Evolutionary conservation across 495 filamentous ascomycete genomes (phyloP), one percentile per base, ranked within the genome.

Genomic region (Hypoxylon fragiforme): DNA sequence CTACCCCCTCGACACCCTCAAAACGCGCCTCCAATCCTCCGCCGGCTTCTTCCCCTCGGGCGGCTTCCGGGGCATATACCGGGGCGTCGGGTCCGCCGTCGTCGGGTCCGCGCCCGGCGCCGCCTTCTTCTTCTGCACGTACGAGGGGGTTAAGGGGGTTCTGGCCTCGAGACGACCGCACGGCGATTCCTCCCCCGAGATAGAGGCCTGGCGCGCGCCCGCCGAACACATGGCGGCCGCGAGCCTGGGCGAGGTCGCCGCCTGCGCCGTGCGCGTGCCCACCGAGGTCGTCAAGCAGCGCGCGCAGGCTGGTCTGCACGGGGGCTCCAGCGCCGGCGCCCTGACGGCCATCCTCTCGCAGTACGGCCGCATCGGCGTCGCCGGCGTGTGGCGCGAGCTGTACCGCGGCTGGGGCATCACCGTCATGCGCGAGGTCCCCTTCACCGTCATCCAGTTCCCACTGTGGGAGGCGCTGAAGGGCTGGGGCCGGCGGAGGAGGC

Each of bases 211-310:
- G 66, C 48, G 44, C 2, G 39, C 37, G 11, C 35, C 66, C 26
- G 34, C 76, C 16, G 75, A 82, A 31, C 92, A 96, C 71, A 97
- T 95, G 81, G 60, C 87, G 1, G 91, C 94, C n/a, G 94, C 92
- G 7, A 88, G 81, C 9, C 66, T 91, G 22, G 95, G 95, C 21
- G 94, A 98, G 73, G 78, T 97, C 15, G 90, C 94, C 7, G 94
- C 94, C 0, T 98, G 94, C 71, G 84, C 90, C 4, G 85, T 97
- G 2, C 77, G 94, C 21, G 95, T 98, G 16, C 94, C 94, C 5
- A 98, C 94, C 0, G 94, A 98, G 68, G 94, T 98, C 2, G 77
- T 97, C 57, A 98, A 98, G 80, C 95, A 97, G 78, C 81, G 94
- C 37, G 91, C 94, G 20, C 94, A 98, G 66, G 94, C 94, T 0